Base-by-base conservation (phyloP, 2,329 filamentous ascomycete species). In the Colletotrichum orchidophilum region DNA sequence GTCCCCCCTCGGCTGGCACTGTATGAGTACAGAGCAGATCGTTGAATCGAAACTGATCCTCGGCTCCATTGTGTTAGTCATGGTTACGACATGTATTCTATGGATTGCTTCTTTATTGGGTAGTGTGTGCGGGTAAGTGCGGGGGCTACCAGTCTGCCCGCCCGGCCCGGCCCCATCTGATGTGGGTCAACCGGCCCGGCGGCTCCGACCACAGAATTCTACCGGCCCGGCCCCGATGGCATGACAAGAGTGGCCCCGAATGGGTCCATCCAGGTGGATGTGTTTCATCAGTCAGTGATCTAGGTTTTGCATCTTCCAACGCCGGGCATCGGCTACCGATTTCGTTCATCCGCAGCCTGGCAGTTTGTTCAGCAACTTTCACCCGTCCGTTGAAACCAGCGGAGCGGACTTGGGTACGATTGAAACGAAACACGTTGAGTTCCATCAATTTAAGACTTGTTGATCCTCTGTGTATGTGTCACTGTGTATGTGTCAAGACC, bases 71-170 rank as follows among this genome's bases (percentile, higher is more conserved):
- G 0, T 46, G 0, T 46, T 46, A 46, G 39, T 46, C 39, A 46
- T n/a, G 1, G 0, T 0, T 46, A 46, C 39, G n/a, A n/a, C n/a
- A n/a, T n/a, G n/a, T n/a, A n/a, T n/a, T n/a, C n/a, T 21, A 0
- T 8, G 18, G 18, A 18, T 5, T n/a, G 0, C 39, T 18, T 1
- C 8, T 1, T 8, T 46, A 0, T 46, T 0, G 3, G 4, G 18
- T n/a, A 0, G 5, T 46, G 39, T 0, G 39, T 8, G 39, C 39
- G 39, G 39, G 18, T 8, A n/a, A 8, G 18, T 7, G 39, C 39
- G 39, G 39, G 39, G 11, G 1, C n/a, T 46, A 1, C 39, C 39
- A n/a, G 18, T 0, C 39, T 46, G 0, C 8, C 8, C 39, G 39
- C 18, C 39, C 39, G 39, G 39, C 18, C 39, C 39, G 39, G 39